A percentile compares a stretch with the other conserved stretches of the same genome.
These are phyloP conservation scores for Tetragonia tetragonoides DNA, from an alignment of 148 eudicot genomes.

Conservation along the genomic window DNA sequence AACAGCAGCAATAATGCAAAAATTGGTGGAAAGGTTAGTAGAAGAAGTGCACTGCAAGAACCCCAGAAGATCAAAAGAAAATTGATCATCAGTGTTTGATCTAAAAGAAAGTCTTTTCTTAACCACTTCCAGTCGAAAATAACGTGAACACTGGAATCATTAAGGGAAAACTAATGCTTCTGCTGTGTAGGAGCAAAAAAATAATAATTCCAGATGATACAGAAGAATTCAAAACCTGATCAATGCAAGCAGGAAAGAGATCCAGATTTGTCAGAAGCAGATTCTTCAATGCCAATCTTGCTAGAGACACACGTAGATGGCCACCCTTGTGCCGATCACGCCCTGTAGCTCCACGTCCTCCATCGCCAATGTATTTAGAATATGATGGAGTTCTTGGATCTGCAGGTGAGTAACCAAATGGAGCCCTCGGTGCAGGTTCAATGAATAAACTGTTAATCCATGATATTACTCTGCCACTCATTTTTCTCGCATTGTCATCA, in stretches of 20 bases:
- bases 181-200: background rate
- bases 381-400: conserved; percentile 99
- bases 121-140: background rate
- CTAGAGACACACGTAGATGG: conserved; percentile 84
- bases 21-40: background rate
- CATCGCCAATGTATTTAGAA: conserved; percentile 75
- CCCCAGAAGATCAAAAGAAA: background rate
- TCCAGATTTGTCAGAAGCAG: conserved; percentile 93
- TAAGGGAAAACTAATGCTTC: background rate
- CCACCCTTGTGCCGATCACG: conserved; percentile 97
- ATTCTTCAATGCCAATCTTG: conserved; percentile 91
- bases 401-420: conserved; percentile 96
- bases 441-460: conserved; percentile 97
- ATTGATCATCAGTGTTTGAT: background rate
- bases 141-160: background rate
- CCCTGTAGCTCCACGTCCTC: conserved; percentile 72
- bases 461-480: conserved; percentile 92
- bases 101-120: background rate
- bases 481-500: conserved; percentile 98
- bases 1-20: background rate
- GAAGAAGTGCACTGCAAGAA: background rate
- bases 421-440: conserved; percentile 98
- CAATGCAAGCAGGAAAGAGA: conserved; percentile 98
- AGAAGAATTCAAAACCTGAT: conserved; percentile 57
- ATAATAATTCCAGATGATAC: background rate